These are phyloP conservation scores for Scedosporium aurantiacum DNA, from an alignment of 2,329 filamentous ascomycete species.

Conservation along the genomic window DNA sequence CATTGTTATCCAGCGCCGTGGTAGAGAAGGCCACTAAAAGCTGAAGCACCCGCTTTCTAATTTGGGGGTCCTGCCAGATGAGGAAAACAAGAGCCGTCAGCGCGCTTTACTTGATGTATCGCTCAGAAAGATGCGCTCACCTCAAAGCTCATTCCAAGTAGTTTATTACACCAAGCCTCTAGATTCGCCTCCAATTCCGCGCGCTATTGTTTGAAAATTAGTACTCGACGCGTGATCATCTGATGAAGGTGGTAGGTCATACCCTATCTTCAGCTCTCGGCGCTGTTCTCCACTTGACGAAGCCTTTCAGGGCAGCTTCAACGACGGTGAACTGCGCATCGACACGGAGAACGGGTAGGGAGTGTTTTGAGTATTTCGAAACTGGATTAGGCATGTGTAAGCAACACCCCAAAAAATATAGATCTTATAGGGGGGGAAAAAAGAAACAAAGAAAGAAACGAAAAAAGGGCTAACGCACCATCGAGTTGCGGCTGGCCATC, in stretches of 20 bases:
- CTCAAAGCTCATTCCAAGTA: constrained; percentile 63
- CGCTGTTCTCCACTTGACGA: constrained; percentile 59
- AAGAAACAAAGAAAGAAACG: not conserved
- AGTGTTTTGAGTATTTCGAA: constrained; percentile 55
- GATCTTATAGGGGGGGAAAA: not conserved
- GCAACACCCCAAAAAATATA: not conserved
- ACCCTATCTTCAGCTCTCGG: constrained; percentile 17
- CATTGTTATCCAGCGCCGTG: constrained; percentile 64
- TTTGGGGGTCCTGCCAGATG: constrained; percentile 55
- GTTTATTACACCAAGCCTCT: constrained; percentile 60
- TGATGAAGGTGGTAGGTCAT: constrained; percentile 13
- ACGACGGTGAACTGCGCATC: constrained; percentile 87
- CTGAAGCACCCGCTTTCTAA: constrained; percentile 71
- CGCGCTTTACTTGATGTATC: not conserved
- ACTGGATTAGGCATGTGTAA: constrained; percentile 20
- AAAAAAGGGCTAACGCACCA: constrained; percentile 31
- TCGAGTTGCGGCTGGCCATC: constrained; percentile 56
- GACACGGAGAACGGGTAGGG: constrained; percentile 62
- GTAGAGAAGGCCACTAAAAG: constrained; percentile 78
- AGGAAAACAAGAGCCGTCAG: not conserved
- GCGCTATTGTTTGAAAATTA: not conserved
- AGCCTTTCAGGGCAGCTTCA: constrained; percentile 80
- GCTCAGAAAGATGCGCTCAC: constrained; percentile 19
- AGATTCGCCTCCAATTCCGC: constrained; percentile 48
- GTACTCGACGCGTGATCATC: not conserved